Percentiles rank a stretch among this genome's conserved stretches.
Conservation (phyloP, 1,284 basidiomycete genomes). For the Polyporus tsugae region DNA sequence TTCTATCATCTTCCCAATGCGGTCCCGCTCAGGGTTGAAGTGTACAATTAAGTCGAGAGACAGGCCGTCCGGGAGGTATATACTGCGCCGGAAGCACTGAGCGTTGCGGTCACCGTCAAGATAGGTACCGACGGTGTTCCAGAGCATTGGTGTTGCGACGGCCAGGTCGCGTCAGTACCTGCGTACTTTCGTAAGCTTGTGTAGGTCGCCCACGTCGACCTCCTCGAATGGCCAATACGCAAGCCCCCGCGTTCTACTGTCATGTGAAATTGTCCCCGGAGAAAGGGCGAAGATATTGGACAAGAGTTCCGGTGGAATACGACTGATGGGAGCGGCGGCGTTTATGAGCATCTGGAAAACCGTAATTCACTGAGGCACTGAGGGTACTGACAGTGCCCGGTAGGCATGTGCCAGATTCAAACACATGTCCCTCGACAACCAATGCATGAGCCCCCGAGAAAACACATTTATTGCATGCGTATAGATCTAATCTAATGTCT, state of each 20-base stretch:
- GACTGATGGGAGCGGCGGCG: slow-evolving; percentile 9
- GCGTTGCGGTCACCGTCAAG: not conserved
- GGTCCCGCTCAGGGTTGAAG: not conserved
- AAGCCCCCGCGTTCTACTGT: not conserved
- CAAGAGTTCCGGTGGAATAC: slow-evolving; percentile 12
- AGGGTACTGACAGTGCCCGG: too few relatives aligned
- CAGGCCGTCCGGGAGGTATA: not conserved
- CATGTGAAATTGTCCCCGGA: not conserved
- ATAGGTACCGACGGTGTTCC: not conserved
- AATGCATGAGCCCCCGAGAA: too few relatives aligned
- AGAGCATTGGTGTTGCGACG: not conserved
- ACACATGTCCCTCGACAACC: too few relatives aligned
- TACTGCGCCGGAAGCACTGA: not conserved
- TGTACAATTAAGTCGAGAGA: not conserved
- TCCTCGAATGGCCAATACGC: not conserved
- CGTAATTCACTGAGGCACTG: too few relatives aligned
- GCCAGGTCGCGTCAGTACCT: slow-evolving; percentile 6
- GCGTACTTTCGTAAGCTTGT: slow-evolving; percentile 1
- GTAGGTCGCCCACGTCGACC: not conserved
- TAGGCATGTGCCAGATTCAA: too few relatives aligned
- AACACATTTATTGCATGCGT: too few relatives aligned
- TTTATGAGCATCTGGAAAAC: too few relatives aligned
- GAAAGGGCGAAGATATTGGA: slow-evolving; percentile 5
- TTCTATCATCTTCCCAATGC: not conserved
- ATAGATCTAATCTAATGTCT: too few relatives aligned